Base-by-base conservation (phyloP, 2,329 filamentous ascomycete species). In the Diaporthe helianthi region DNA sequence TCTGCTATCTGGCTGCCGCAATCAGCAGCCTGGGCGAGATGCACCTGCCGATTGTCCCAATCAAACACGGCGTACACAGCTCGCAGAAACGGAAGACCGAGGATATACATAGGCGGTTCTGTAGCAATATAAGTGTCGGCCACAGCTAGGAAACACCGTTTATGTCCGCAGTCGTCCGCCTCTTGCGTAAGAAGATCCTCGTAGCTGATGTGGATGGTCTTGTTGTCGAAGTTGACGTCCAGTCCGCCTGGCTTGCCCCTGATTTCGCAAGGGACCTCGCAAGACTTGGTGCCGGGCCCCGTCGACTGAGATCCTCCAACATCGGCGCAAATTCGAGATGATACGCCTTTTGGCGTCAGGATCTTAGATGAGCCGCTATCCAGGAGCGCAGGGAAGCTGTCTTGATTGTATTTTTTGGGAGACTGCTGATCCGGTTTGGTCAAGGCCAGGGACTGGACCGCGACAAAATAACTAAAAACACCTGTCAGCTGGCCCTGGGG, bases 361-460 rank as follows among this genome's bases (percentile, higher is more conserved):
- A 82, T 86, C 69, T 85, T 75, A 51, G 81, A 85, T 67, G 81
- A 84, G 17, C 86, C 86, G 6, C 84, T 86, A 76, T 88, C 86
- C 38, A 89, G 81, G 4, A 87, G 78, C 6, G 84, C 85, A 9
- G 83, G 78, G 44, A 72, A 70, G 36, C 24, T 44, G 13, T 8
- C 65, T 19, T 58, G 52, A 47, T 44, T 31, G 44, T 65, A 69
- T 22, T 49, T 38, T 26, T 60, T 72, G 31, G 53, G 64, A 15
- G 22, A 33, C 19, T 13, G 44, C 12, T 38, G 19, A 33, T 49
- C 49, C 15, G 71, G 64, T 22, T 53, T 60, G 8, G 64, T 46
- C n/a, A 74, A 44, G n/a, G n/a, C 29, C 8, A 72, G 46, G 36
- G 72, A 73, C 53, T 71, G 69, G 46, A 74, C 63, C 6, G 64